Base-by-base conservation (phyloP, 202 grass and related monocot species). In the Panicum virgatum region DNA sequence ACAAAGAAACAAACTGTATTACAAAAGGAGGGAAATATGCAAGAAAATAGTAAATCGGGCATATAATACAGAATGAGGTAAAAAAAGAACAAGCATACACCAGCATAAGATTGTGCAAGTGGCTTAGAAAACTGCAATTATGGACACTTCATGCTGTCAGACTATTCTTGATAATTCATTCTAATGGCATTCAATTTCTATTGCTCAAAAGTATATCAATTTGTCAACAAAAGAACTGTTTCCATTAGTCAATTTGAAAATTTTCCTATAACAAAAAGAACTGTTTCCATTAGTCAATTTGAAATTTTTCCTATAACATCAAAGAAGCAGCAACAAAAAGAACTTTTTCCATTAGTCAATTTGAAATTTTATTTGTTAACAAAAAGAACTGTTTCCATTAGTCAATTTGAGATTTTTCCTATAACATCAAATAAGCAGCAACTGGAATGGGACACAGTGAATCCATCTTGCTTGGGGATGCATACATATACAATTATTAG, bases 1-100 rank as follows among this genome's bases (percentile, higher is more conserved):
- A 56, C n/a, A 83, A 54, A 91, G 50, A 43, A 78, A 62, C 0
- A 88, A 59, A 7, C 16, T 69, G 39, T 68, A 82, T 81, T 75
- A 12, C 29, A 12, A 38, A 61, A 84, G 34, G 23, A 47, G 25
- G 43, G 44, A 39, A 64, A 78, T 39, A 43, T 62, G 4, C 47
- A 38, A 65, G 45, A 72, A 59, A 73, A 22, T 29, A 78, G 47
- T 23, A 61, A 84, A 34, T 47, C 48, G 16, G 40, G n/a, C 37
- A 65, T 26, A 14, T 50, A 56, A 62, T 79, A 52, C 30, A 60
- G 23, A 2, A 71, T 62, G 15, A 51, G 53, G 37, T 2, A 71
- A 66, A 48, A 71, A 32, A 29, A 75, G 4, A 26, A 34, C 32
- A 59, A 58, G 6, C 45, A 78, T 44, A 62, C 10, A 63, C 18